Percentiles rank a stretch among this genome's conserved stretches.
These are phyloP conservation scores for Fusarium brachygibbosum DNA, from an alignment of 2,329 filamentous ascomycete species.

Conservation along the genomic window DNA sequence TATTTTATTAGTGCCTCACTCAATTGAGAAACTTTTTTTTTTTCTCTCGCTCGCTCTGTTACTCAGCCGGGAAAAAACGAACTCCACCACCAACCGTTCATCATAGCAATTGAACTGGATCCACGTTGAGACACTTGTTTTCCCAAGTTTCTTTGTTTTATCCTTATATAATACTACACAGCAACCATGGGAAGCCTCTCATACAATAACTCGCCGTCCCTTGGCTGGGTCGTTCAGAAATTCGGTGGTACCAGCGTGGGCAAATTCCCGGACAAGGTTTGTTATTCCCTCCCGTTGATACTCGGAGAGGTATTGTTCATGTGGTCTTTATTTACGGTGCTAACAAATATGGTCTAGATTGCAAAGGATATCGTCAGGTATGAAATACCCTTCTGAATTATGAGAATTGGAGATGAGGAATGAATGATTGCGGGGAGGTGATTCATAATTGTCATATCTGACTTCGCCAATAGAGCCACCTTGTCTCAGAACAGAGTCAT, in stretches of 20 bases:
- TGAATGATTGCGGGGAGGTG: constrained; percentile 14
- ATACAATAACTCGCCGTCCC: constrained; percentile 55
- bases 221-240: constrained; percentile 90
- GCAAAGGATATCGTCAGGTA: constrained; percentile 61
- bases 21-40: constrained; percentile 31
- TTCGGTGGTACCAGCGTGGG: constrained; percentile 96
- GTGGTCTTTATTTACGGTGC: constrained; percentile 16
- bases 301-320: constrained; percentile 6
- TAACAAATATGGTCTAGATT: constrained; percentile 51
- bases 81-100: constrained; percentile 25
- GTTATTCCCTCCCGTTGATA: constrained; percentile 47
- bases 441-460: constrained; percentile 24
- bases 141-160: not conserved
- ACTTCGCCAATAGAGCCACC: constrained; percentile 55
- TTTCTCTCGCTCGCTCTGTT: constrained; percentile 33
- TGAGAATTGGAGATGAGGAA: not conserved
- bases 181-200: constrained; percentile 53
- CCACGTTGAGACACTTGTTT: constrained; percentile 1
- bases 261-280: constrained; percentile 83
- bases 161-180: not conserved
- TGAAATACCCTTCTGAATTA: constrained; percentile 29
- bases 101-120: constrained; percentile 9
- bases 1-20: constrained; percentile 41
- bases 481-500: constrained; percentile 81
- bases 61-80: constrained; percentile 46